Base-by-base conservation (phyloP, 1,139 yeast genomes). In the Wickerhamomyces sp. region DNA sequence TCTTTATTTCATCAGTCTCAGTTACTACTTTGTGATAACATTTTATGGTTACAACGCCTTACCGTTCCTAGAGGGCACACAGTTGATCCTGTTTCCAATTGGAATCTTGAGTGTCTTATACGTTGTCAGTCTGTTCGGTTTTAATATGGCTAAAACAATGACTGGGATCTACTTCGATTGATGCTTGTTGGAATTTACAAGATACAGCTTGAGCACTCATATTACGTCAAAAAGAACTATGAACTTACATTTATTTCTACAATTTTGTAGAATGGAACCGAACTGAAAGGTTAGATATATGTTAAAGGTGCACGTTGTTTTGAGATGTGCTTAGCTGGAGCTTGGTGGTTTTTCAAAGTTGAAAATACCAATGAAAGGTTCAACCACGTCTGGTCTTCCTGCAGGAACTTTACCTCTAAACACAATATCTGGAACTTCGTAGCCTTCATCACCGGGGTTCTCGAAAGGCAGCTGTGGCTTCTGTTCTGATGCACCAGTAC, bases 1-100 rank as follows among this genome's bases (percentile, higher is more conserved):
- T 1, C 64, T 88, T 26, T 88, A 87, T 52, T 71, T 84, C 46
- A 73, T 73, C 9, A 80, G 95, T 24, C 62, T 83, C 37, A 75
- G 80, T 14, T 83, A 84, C 56, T 88, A 88, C 58, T 78, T 78
- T 51, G 70, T 85, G 36, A 73, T 88, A 37, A 78, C 96, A 1
- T 87, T 88, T 55, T 78, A 87, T 52, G 96, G 96, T 12, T 88
- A 84, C 61, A 84, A 84, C 55, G 80, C 87, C 15, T 66, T 88
- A 54, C 94, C 96, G 7, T 81, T 84, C 49, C 64, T 87, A 45
- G 78, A 75, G 41, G 75, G 70, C 48, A 76, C 85, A 23, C 81
- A 79, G 53, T 57, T 65, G 42, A 54, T 75, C 33, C 52, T 77
- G 37, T 56, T 68, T 38, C 75, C 88, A 40, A 62, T 87, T 28